Evolutionary conservation across 225 moss, liverwort and hornwort species (phyloP), one percentile per base, ranked within the genome.

Genomic region (Marchantia polymorpha): DNA sequence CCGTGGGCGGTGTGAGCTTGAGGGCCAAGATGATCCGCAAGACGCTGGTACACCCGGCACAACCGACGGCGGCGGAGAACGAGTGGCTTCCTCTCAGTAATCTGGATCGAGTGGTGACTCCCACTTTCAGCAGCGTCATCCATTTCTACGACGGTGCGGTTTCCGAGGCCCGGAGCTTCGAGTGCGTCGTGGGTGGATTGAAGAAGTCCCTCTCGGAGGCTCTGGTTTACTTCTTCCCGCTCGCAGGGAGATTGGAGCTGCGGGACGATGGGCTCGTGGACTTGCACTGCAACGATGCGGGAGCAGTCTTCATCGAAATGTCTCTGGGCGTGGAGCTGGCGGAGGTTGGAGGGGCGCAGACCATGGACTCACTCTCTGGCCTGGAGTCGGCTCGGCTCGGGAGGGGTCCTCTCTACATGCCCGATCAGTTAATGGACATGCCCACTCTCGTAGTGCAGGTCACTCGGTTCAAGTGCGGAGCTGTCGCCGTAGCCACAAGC

Each of bases 391-490:
- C 87, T 3, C 14, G 69, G n/a, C 59, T 87, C 11, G 87, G 87
- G 0, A 23, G 50, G 0, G 87, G 87, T 6, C 84, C 81, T 0
- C 70, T 75, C 22, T 84, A 80, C 70, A 71, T 87, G 7, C 87
- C 84, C 0, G 87, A 84, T 53, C 84, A 84, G 80, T 69, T 87
- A 14, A 70, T 10, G 9, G 51, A 79, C 7, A 68, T 87, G 72
- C 87, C 87, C 0, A 67, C 61, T 0, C 82, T 87, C 7, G 77
- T 87, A 25, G 52, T 84, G 23, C 84, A 87, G 56, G 87, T 84
- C 39, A 84, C 84, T 6, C 69, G 64, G 8, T 87, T 87, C 77
- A 69, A 55, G 60, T 86, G 86, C 27, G 86, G 86, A 9, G 81
- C 77, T 14, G 61, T 86, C 49, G 86, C 83, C 6, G 22, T 86